These are phyloP conservation scores for Mycena indigotica DNA, from an alignment of 768 basidiomycete genomes.

Conservation along the genomic window DNA sequence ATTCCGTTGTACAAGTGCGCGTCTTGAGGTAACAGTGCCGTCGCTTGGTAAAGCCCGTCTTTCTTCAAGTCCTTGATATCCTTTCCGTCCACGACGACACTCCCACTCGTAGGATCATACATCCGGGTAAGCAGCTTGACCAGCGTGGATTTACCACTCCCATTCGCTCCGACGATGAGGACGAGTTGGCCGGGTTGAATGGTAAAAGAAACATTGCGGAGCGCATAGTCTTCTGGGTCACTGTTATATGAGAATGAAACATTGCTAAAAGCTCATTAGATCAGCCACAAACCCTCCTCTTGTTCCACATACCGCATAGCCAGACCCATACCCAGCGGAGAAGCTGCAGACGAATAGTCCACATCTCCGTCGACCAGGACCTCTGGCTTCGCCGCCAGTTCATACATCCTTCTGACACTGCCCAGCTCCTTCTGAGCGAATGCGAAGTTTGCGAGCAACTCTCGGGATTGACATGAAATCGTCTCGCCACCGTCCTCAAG, in stretches of 20 bases:
- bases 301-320: not conserved
- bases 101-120: conserved; percentile 33
- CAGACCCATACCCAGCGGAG: not conserved
- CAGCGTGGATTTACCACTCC: conserved; percentile 38
- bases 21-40: conserved; percentile 41
- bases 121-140: conserved; percentile 37
- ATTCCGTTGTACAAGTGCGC: conserved; percentile 36
- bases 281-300: not conserved
- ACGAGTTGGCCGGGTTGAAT: conserved; percentile 34
- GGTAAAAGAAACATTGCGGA: conserved; percentile 32
- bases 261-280: conserved; percentile 27
- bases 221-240: conserved; percentile 15
- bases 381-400: not conserved
- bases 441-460: not conserved
- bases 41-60: conserved; percentile 32
- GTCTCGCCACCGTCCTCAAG: not conserved
- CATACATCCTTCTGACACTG: not conserved
- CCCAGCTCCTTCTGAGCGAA: not conserved
- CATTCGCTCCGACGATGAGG: conserved; percentile 41
- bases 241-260: conserved; percentile 42
- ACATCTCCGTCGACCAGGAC: not conserved
- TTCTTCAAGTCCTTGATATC: conserved; percentile 33
- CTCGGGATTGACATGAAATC: not conserved
- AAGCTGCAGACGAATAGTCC: not conserved
- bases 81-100: conserved; percentile 38